Evolutionary conservation across 2,329 filamentous ascomycete genomes (phyloP).

Genomic region (Calonectria multiphialidica): DNA sequence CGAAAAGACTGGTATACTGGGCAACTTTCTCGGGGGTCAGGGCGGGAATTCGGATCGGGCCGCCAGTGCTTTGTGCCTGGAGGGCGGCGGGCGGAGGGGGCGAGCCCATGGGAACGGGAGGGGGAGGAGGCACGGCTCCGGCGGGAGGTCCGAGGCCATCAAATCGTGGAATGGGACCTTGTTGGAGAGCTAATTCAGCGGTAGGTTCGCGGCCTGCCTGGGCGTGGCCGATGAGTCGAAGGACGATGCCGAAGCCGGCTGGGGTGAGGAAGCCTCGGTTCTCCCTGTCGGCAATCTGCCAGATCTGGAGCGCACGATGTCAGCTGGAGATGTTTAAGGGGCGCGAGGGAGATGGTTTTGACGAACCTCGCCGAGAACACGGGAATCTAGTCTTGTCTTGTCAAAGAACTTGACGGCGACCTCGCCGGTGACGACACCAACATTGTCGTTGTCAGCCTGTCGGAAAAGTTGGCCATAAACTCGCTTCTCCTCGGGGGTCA

Average conservation of each 20-base stretch:
- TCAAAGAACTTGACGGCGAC: slow-evolving; percentile 98
- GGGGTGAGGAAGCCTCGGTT: slow-evolving; percentile 95
- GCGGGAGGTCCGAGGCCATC: slow-evolving; percentile 73
- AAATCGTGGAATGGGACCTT: slow-evolving; percentile 91
- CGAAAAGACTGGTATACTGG: slow-evolving; percentile 91
- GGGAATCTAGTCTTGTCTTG: slow-evolving; percentile 89
- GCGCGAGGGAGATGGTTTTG: not conserved
- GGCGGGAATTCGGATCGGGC: slow-evolving; percentile 87
- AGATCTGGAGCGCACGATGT: slow-evolving; percentile 74
- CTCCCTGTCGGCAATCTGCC: slow-evolving; percentile 98
- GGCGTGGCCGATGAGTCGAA: slow-evolving; percentile 95
- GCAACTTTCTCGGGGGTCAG: slow-evolving; percentile 88
- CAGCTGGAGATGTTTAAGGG: not conserved
- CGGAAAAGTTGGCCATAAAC: slow-evolving; percentile 94
- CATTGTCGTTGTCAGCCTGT: slow-evolving; percentile 89
- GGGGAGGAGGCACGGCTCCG: slow-evolving; percentile 59
- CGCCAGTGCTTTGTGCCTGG: slow-evolving; percentile 71
- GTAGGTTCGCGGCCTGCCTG: slow-evolving; percentile 88
- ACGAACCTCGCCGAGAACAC: slow-evolving; percentile 87
- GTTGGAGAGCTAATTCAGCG: slow-evolving; percentile 84
- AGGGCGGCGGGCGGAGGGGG: slow-evolving; percentile 64
- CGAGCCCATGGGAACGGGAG: slow-evolving; percentile 43
- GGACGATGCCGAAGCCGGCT: slow-evolving; percentile 90
- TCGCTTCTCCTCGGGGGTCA: slow-evolving; percentile 92
- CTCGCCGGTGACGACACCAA: slow-evolving; percentile 95